Evolutionary conservation across 176 grass and related monocot species (phyloP).

Genomic region (Rhipidocladum racemiflorum): DNA sequence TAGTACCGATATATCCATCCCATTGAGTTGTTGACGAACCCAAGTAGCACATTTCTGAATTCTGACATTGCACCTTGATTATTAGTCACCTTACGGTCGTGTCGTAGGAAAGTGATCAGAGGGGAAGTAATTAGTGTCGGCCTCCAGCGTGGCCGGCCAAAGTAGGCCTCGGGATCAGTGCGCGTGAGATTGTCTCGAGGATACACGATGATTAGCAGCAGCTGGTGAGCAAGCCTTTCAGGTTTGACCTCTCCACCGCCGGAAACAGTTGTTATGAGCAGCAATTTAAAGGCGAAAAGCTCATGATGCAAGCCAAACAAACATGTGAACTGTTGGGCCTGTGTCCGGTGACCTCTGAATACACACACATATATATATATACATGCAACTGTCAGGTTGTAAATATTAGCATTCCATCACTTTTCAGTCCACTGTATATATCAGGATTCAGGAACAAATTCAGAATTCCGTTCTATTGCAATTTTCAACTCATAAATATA

Average conservation of each 20-base stretch:
- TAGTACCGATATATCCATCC: background rate
- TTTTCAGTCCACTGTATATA: background rate
- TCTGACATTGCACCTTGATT: background rate
- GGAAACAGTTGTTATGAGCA: background rate
- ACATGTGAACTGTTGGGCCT: conserved; percentile 14
- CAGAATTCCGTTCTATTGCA: background rate
- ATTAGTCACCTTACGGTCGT: conserved; percentile 4
- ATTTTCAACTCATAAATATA: background rate
- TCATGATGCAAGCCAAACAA: conserved; percentile 10
- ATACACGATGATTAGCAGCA: conserved; percentile 25
- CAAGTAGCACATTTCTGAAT: conserved; percentile 9
- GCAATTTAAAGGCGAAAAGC: background rate
- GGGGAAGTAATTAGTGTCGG: conserved; percentile 25
- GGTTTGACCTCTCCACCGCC: conserved; percentile 17
- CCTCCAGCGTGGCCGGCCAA: conserved; percentile 4
- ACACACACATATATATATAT: too few species aligned
- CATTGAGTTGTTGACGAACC: background rate
- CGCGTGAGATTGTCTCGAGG: conserved; percentile 37
- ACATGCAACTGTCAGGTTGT: background rate
- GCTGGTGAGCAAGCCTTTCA: background rate
- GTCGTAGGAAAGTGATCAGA: conserved; percentile 22
- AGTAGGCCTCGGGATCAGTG: conserved; percentile 34
- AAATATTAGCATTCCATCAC: background rate
- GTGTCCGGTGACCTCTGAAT: background rate
- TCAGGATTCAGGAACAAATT: background rate